Evolutionary conservation across 2,329 filamentous ascomycete species (phyloP).

Genomic region (Colletotrichum karsti): DNA sequence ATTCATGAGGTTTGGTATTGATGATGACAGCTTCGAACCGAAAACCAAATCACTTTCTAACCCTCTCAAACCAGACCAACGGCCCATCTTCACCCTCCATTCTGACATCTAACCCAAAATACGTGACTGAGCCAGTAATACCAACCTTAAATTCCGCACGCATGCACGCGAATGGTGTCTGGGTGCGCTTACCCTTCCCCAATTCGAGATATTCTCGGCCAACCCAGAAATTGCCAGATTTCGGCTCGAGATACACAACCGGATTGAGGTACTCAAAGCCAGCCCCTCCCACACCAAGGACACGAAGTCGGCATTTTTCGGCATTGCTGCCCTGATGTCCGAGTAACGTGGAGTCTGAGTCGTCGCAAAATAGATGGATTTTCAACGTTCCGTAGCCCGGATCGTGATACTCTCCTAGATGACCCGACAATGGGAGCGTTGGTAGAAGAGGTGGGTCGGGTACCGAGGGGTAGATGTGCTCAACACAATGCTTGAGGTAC

Average conservation of each 20-base stretch:
- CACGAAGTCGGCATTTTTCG: constrained; percentile 28
- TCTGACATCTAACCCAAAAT: constrained; percentile 3
- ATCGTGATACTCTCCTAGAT: constrained; percentile 50
- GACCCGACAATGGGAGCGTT: constrained; percentile 48
- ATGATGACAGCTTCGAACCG: background rate
- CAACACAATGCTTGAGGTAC: constrained; percentile 30
- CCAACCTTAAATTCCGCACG: constrained; percentile 6
- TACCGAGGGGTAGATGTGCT: constrained; percentile 27
- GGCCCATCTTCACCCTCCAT: background rate
- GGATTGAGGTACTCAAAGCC: background rate
- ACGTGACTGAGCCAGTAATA: background rate
- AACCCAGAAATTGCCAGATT: constrained; percentile 33
- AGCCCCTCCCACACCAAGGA: background rate
- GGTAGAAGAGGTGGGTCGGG: constrained; percentile 37
- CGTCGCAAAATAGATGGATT: constrained; percentile 27
- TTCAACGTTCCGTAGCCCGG: constrained; percentile 32
- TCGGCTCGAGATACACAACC: constrained; percentile 16
- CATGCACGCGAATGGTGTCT: background rate
- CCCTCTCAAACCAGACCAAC: constrained; percentile 9
- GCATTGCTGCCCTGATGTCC: background rate
- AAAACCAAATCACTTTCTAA: background rate
- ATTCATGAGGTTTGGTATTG: no score
- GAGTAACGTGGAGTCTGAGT: background rate
- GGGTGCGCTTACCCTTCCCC: rapidly evolving
- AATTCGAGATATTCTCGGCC: background rate